Evolutionary conservation across 495 filamentous ascomycete species (phyloP).

Genomic region (Penicillium antarcticum): DNA sequence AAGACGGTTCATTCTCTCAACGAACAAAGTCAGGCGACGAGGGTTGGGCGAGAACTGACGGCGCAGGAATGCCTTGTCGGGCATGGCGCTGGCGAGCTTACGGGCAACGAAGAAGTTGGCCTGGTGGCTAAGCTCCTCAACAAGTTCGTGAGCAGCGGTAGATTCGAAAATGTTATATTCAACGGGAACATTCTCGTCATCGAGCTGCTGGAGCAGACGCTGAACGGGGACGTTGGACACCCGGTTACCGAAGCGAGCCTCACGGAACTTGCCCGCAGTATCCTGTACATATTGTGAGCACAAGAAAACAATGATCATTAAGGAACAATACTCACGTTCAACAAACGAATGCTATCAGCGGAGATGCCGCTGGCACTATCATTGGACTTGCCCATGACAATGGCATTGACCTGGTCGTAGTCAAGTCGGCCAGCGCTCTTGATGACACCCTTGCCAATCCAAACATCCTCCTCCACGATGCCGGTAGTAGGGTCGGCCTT

Average conservation of each 20-base stretch:
- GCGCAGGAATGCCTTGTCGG: conserved; percentile 89
- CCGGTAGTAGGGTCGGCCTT: conserved; percentile 76
- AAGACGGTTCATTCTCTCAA: conserved; percentile 86
- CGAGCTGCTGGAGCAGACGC: conserved; percentile 87
- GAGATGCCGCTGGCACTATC: conserved; percentile 57
- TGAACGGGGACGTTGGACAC: conserved; percentile 76
- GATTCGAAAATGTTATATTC: conserved; percentile 95
- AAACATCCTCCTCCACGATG: conserved; percentile 71
- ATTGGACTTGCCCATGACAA: conserved; percentile 59
- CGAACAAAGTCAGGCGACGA: conserved; percentile 84
- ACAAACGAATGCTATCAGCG: conserved; percentile 67
- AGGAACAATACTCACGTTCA: conserved; percentile 57
- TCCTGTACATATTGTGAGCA: conserved; percentile 39
- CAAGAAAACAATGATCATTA: not conserved
- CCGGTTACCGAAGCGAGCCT: conserved; percentile 76
- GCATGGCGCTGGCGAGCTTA: conserved; percentile 72
- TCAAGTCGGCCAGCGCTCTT: conserved; percentile 83
- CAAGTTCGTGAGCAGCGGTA: conserved; percentile 82
- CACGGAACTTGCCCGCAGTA: conserved; percentile 82
- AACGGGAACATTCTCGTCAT: conserved; percentile 96
- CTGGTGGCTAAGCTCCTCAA: conserved; percentile 91
- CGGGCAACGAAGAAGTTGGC: conserved; percentile 86
- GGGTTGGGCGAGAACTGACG: conserved; percentile 81
- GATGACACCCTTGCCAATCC: conserved; percentile 92
- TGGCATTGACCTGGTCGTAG: conserved; percentile 79